phyloP scores from a whole-genome alignment of 495 filamentous ascomycete genomes.

The Penicillium taxi region DNA sequence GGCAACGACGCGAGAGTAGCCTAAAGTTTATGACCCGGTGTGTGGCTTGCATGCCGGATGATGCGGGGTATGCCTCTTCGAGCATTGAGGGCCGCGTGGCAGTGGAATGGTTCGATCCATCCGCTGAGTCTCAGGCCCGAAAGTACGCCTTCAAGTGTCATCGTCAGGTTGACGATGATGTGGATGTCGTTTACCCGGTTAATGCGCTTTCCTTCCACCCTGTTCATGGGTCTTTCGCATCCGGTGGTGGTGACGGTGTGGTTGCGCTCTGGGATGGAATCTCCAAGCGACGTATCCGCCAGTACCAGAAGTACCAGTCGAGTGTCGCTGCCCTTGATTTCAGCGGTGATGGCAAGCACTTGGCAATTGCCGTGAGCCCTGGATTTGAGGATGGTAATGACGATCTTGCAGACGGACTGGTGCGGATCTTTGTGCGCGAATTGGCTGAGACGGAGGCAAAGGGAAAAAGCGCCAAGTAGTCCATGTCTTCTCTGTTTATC shows the following conservation, averaged over 20 bases:
- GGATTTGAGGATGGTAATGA: conserved; percentile 91
- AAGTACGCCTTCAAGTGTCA: conserved; percentile 99
- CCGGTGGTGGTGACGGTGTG: conserved; percentile 86
- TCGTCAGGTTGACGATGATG: conserved; percentile 55
- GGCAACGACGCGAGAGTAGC: conserved; percentile 82
- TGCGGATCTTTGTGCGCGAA: conserved; percentile 74
- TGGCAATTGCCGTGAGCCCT: conserved; percentile 78
- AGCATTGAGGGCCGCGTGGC: conserved; percentile 91
- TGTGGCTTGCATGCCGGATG: conserved; percentile 94
- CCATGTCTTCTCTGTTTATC: no score
- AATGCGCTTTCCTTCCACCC: conserved; percentile 93
- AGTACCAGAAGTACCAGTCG: conserved; percentile 75
- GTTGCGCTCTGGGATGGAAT: conserved; percentile 95
- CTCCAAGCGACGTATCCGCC: conserved; percentile 80
- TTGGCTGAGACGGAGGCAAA: conserved; percentile 81
- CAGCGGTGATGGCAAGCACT: conserved; percentile 67
- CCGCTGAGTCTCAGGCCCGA: conserved; percentile 69
- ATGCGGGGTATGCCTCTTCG: conserved; percentile 79
- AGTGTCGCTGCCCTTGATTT: conserved; percentile 74
- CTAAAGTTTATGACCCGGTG: conserved; percentile 93
- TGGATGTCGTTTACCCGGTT: conserved; percentile 90
- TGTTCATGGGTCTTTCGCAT: conserved; percentile 82
- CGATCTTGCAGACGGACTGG: conserved; percentile 57
- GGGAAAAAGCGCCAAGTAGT: conserved; percentile 65
- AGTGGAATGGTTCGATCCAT: conserved; percentile 95